A percentile compares a stretch with the other conserved stretches of the same genome.
Conservation (phyloP, 2,329 filamentous ascomycete species). For the Colletotrichum sp. region DNA sequence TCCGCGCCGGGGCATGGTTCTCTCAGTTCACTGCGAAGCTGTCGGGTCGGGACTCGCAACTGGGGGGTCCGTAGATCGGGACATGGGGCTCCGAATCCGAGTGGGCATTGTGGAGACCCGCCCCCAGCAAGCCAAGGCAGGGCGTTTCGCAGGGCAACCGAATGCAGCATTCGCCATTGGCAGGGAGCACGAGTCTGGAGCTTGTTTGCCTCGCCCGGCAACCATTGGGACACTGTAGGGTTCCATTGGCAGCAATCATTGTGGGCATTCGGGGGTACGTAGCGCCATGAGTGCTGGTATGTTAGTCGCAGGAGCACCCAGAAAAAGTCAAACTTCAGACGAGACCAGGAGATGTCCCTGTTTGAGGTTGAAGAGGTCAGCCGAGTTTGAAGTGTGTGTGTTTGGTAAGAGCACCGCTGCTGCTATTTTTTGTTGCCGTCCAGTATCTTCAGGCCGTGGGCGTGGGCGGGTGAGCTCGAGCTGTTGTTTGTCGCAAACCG, state of each 20-base stretch:
- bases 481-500: slow-evolving; percentile 14
- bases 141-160: slow-evolving; percentile 19
- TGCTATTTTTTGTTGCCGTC: not conserved
- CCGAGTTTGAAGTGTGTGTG: not conserved
- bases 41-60: not conserved
- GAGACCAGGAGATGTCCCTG: not conserved
- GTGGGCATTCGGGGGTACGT: not conserved
- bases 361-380: not conserved
- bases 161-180: slow-evolving; percentile 1
- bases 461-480: not conserved
- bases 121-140: slow-evolving; percentile 12
- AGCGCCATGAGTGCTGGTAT: not conserved
- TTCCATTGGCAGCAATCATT: not conserved
- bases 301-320: not conserved
- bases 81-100: slow-evolving; percentile 6
- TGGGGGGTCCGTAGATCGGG: slow-evolving; percentile 18
- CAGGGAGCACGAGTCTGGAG: not conserved
- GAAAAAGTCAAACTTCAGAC: not conserved
- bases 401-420: not conserved
- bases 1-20: not conserved
- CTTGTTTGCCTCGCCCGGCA: not conserved
- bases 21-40: not conserved
- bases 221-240: not conserved
- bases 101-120: slow-evolving; percentile 1
- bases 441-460: not conserved